Evolutionary conservation across 441 rosid genomes (phyloP), one percentile per base, ranked within the genome.

Genomic region (Raphanus hybrid): DNA sequence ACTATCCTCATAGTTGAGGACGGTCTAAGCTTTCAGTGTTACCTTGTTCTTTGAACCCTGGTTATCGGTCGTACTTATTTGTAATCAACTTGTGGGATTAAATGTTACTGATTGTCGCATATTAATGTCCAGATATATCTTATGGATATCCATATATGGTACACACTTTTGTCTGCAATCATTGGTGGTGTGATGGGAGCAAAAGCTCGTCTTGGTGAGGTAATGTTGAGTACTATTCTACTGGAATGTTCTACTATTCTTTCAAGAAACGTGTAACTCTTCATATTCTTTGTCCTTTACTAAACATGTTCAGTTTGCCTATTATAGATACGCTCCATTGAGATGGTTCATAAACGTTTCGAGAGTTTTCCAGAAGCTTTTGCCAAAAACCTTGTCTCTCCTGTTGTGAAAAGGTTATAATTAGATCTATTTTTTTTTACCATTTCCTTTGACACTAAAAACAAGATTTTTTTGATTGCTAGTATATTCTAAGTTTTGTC

Each of bases 131-230:
- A 96, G 98, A 92, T 96, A 79, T 96, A 96, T 88, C 72, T 96
- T 73, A 94, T 96, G 99, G 99, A 96, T 84, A 84, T 96, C 77
- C 92, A 91, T 79, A 96, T 96, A 83, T 96, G 92, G 92, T 90
- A 96, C 86, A 96, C 98, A 69, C 79, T 96, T 66, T 82, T 96
- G 78, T 96, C 99, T 23, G 98, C 99, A 78, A 82, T 96, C 82
- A 80, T 96, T 80, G 99, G 98, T 78, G 99, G 99, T 71, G 94
- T 96, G 69, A 96, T 96, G 96, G 99, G 99, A 73, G 99, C 99
- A 73, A 86, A 96, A 76, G 94, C 85, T 85, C 98, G 99, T 74
- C 83, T 96, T 78, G 99, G 99, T 81, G 99, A 96, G 97, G 99
- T 96, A 88, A 66, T 57, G 45, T 55, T 68, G 57, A 59, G 55